These are phyloP conservation scores for Rugiboletus extremiorientalis DNA, from an alignment of 1,284 basidiomycete species.

Conservation along the genomic window DNA sequence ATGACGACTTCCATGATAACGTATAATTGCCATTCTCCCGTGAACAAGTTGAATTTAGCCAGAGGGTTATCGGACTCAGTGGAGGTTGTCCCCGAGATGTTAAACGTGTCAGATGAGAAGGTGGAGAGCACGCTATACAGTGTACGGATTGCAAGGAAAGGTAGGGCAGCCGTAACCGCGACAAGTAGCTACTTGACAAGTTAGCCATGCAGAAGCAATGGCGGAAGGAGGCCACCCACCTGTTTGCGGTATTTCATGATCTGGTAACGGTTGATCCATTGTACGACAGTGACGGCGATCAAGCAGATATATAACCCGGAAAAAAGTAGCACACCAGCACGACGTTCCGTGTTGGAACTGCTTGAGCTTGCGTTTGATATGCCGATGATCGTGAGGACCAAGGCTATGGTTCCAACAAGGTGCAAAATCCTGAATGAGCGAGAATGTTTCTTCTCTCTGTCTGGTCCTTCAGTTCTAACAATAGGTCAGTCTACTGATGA, in stretches of 20 bases:
- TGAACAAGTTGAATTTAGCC: slow-evolving; percentile 51
- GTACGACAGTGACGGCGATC: slow-evolving; percentile 42
- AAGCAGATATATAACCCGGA: slow-evolving; percentile 46
- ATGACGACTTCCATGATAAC: slow-evolving; percentile 55
- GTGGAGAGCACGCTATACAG: slow-evolving; percentile 46
- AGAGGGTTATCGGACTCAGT: slow-evolving; percentile 27
- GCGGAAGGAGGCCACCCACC: slow-evolving; percentile 25
- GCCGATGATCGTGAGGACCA: slow-evolving; percentile 55
- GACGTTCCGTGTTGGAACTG: slow-evolving; percentile 39
- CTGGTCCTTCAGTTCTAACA: slow-evolving; percentile 26
- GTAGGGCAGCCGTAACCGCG: slow-evolving; percentile 52
- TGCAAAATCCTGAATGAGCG: slow-evolving; percentile 41
- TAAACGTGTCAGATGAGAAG: slow-evolving; percentile 50
- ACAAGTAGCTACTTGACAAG: slow-evolving; percentile 28
- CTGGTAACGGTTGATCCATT: slow-evolving; percentile 47
- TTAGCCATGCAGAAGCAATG: slow-evolving; percentile 13
- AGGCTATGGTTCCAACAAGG: slow-evolving; percentile 42
- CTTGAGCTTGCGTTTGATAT: slow-evolving; percentile 25
- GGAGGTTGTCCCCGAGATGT: slow-evolving; percentile 28
- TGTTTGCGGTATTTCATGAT: slow-evolving; percentile 53
- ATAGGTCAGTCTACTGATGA: not conserved
- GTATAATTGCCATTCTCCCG: slow-evolving; percentile 54
- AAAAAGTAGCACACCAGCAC: slow-evolving; percentile 51
- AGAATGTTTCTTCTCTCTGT: slow-evolving; percentile 18
- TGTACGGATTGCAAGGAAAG: slow-evolving; percentile 57